phyloP scores from a whole-genome alignment of 1,139 yeast species.

The Lodderomyces parapsilosis region DNA sequence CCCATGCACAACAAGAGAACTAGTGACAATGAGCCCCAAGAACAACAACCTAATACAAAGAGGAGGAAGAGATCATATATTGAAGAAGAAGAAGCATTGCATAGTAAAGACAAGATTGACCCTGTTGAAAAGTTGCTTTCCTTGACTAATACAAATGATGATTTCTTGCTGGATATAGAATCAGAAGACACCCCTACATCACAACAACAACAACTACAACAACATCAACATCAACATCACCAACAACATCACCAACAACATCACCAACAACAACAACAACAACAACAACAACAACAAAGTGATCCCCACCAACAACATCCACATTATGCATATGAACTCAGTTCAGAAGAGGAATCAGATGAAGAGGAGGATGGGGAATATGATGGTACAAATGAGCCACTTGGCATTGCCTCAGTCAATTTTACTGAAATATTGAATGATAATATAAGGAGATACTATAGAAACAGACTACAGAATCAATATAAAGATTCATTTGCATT shows the following conservation, averaged over 20 bases:
- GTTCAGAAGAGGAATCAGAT: slow-evolving; percentile 2
- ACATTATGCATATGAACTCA: slow-evolving; percentile 2
- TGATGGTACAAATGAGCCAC: slow-evolving; percentile 12
- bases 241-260: not conserved
- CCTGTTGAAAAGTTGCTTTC: slow-evolving; percentile 46
- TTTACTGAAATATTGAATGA: slow-evolving; percentile 43
- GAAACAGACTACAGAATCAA: slow-evolving; percentile 13
- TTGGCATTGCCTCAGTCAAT: slow-evolving; percentile 26
- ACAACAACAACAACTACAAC: not conserved
- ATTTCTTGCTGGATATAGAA: slow-evolving; percentile 15
- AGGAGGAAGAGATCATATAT: slow-evolving; percentile 17
- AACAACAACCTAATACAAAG: slow-evolving; percentile 10
- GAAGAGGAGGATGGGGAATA: slow-evolving; percentile 11
- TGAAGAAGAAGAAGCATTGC: slow-evolving; percentile 16
- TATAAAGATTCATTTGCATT: slow-evolving; percentile 30
- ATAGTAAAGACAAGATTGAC: slow-evolving; percentile 33
- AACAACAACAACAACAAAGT: slow-evolving; percentile 1
- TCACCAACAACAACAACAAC: not conserved
- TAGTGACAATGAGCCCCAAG: slow-evolving; percentile 9
- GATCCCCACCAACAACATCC: not conserved
- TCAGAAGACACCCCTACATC: not conserved
- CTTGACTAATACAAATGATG: slow-evolving; percentile 29
- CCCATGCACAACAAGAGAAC: slow-evolving; percentile 5
- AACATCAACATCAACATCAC: not conserved
- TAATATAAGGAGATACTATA: slow-evolving; percentile 36